Evolutionary conservation across 257 asterid species (phyloP), one percentile per base, ranked within the genome.

Genomic region (Ehretia macrophylla): DNA sequence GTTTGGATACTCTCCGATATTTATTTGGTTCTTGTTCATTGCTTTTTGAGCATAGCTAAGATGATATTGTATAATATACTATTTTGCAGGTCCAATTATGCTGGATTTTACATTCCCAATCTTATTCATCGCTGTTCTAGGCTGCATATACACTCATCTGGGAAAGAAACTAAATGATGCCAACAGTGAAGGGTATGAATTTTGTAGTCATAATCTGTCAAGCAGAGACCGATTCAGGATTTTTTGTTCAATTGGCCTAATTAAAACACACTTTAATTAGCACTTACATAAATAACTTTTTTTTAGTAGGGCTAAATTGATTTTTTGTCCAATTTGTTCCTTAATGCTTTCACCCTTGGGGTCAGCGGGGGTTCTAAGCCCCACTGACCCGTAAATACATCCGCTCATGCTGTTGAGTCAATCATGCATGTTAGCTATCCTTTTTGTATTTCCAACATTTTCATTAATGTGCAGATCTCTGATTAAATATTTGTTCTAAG

Each of bases 71-170:
- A 21, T 42, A 47, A 59, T 14, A 20, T 27, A 8, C 11, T 9
- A 11, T 37, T 60, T 42, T 42, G 16, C 76, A 88, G 97, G 97
- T 65, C 88, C 99, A 12, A 86, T 86, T 56, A 78, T 84, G 83
- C 66, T 93, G 86, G 92, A 84, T 80, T 93, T 89, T 78, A 89
- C 97, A 51, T 80, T 89, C 53, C 99, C 99, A 18, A 81, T 93
- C 37, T 39, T 93, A 84, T 90, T 89, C 84, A 86, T 93, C 68
- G 94, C 97, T 74, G 88, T 82, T 55, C 18, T 93, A 78, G 99
- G 99, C 27, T 93, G 96, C 46, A 18, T 89, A 3, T 93, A 93
- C 69, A 55, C 79, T 69, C 95, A 89, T 52, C 64, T 93, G 66
- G 96, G 92, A 60, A 83, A 79, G 76, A 72, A 51, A 57, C 62